Conservation (phyloP, 2,329 filamentous ascomycete genomes). For the Penicillium sp. region DNA sequence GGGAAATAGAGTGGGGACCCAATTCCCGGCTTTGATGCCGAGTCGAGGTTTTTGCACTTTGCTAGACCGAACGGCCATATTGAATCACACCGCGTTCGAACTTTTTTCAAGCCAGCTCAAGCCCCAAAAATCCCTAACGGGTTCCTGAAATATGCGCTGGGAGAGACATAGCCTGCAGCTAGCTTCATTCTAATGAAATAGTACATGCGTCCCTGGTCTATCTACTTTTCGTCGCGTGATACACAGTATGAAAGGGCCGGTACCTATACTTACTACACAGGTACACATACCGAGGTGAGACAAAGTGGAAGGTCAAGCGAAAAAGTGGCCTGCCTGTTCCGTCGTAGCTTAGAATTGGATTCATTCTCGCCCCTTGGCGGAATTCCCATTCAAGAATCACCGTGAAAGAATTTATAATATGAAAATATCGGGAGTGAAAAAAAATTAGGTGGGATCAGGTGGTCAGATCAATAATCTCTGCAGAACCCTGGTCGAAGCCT, state of each 20-base stretch:
- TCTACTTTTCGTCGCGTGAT: background rate
- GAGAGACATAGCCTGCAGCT: background rate
- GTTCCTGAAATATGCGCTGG: background rate
- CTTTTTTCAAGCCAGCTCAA: slow-evolving; percentile 2
- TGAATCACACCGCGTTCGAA: slow-evolving; percentile 18
- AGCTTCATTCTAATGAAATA: background rate
- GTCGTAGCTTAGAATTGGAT: slow-evolving; percentile 14
- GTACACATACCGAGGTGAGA: slow-evolving; percentile 15
- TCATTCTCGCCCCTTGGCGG: slow-evolving; percentile 9
- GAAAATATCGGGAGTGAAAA: slow-evolving; percentile 4
- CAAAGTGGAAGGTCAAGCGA: slow-evolving; percentile 27
- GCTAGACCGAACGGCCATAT: slow-evolving; percentile 13
- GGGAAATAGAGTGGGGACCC: slow-evolving; percentile 17
- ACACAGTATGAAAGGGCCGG: background rate
- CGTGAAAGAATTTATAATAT: background rate
- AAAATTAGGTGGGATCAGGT: slow-evolving; percentile 3
- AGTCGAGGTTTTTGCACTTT: slow-evolving; percentile 3
- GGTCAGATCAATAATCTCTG: slow-evolving; percentile 23
- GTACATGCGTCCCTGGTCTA: background rate
- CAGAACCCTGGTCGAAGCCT: slow-evolving; percentile 31
- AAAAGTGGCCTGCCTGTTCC: slow-evolving; percentile 8
- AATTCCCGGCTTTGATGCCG: slow-evolving; percentile 24
- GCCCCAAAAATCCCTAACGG: slow-evolving; percentile 10
- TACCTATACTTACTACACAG: background rate
- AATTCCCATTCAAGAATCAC: background rate